Base-by-base conservation (phyloP, 2,329 filamentous ascomycete species). In the Volutella citrinella region DNA sequence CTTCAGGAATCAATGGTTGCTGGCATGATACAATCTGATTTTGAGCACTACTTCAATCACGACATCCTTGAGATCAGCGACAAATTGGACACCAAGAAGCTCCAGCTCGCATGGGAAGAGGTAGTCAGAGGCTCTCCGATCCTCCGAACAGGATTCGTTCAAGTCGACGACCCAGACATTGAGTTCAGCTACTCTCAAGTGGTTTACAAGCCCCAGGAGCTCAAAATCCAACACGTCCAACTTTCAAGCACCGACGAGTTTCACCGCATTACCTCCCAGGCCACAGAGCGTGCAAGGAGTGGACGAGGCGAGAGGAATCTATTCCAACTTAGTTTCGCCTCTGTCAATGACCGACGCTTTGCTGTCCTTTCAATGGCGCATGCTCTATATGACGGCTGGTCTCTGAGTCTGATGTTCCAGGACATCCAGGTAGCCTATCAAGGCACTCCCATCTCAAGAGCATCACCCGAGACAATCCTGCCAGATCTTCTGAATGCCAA, bases 331-430 rank as follows among this genome's bases (percentile, higher is more conserved):
- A 59, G 56, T 0, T 60, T 77, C 32, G 61, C 60, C 4, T 50
- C 40, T 6, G 54, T 58, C 2, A 60, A 41, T 4, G 47, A 39
- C 11, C 52, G 49, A 21, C 59, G 39, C 5, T 76, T 72, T 35
- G 43, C 82, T 3, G 52, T 82, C 5, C 56, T 96, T 2, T 90
- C 87, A 0, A 80, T 95, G 23, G 76, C 89, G 0, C 90, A 96
- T 60, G 87, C 89, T 3, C 69, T 95, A 14, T 96, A 96, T 46
- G 90, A 96, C 54, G 90, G 90, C 1, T 89, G 82, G 77, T 95
- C 89, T 4, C 72, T 96, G 10, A 68, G 70, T 5, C 64, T 94
- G 12, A 60, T 96, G 2, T 87, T 93, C 48, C 66, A 73, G 26
- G 80, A 93, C 50, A 72, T 95, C 1, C 60, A 70, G 12, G 66